These are phyloP conservation scores for Dipteronia dyeriana DNA, from an alignment of 345 rosid genomes.

Conservation along the genomic window DNA sequence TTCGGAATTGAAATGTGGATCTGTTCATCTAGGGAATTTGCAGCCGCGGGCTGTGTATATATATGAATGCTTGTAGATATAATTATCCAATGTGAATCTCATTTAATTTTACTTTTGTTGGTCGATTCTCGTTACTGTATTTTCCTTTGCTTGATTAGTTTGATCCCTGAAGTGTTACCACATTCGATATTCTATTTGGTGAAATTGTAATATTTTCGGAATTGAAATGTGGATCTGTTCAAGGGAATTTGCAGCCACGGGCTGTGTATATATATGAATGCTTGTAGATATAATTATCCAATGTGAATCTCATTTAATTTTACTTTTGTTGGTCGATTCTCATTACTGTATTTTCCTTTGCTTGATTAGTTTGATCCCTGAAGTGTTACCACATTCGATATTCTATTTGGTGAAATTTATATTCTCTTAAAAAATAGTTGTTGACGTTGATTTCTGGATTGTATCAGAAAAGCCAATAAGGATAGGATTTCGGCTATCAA, in stretches of 20 bases:
- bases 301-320: neutral
- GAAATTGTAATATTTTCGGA: neutral
- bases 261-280: slow-evolving; percentile 6
- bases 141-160: neutral
- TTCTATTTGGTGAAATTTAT: too few species aligned
- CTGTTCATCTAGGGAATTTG: neutral
- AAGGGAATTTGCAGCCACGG: neutral
- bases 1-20: neutral
- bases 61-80: neutral
- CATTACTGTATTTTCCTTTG: neutral
- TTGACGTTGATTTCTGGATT: too few species aligned
- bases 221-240: neutral
- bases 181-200: too few species aligned
- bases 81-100: neutral
- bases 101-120: too few species aligned
- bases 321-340: neutral
- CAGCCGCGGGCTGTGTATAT: neutral
- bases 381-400: too few species aligned
- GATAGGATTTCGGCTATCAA: too few species aligned
- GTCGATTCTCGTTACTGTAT: neutral
- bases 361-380: neutral
- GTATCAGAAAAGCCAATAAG: too few species aligned
- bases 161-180: neutral
- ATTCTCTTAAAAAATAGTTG: too few species aligned
- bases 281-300: neutral